Evolutionary conservation across 768 basidiomycete genomes (phyloP).

Genomic region (Dioszegia aurantiaca): DNA sequence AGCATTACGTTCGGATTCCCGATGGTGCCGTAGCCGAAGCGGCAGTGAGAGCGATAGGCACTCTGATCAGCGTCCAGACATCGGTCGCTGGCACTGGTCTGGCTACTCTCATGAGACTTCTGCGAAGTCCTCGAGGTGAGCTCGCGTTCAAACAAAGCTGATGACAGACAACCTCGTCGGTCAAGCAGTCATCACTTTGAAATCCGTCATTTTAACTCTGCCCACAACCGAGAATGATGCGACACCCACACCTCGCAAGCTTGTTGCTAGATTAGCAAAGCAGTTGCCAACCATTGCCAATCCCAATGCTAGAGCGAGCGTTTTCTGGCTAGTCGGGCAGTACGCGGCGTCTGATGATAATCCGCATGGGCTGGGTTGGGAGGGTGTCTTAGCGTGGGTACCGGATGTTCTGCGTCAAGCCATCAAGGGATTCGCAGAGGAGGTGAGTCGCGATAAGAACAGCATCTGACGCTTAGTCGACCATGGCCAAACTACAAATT

Average conservation of each 20-base stretch:
- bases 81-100: slow-evolving; percentile 70
- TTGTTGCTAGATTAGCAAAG: slow-evolving; percentile 75
- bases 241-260: slow-evolving; percentile 55
- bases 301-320: slow-evolving; percentile 75
- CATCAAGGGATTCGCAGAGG: slow-evolving; percentile 67
- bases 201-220: slow-evolving; percentile 69
- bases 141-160: slow-evolving; percentile 16
- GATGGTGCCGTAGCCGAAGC: slow-evolving; percentile 69
- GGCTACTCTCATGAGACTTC: slow-evolving; percentile 70
- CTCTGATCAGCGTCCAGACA: slow-evolving; percentile 67
- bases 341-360: slow-evolving; percentile 59
- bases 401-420: slow-evolving; percentile 83
- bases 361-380: slow-evolving; percentile 36
- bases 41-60: slow-evolving; percentile 75
- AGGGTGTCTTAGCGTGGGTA: slow-evolving; percentile 71
- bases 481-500: slow-evolving; percentile 74
- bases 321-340: slow-evolving; percentile 91
- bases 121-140: slow-evolving; percentile 72
- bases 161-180: slow-evolving; percentile 69
- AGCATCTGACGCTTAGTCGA: slow-evolving; percentile 55
- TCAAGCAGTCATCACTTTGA: slow-evolving; percentile 78
- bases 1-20: slow-evolving; percentile 80
- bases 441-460: slow-evolving; percentile 57
- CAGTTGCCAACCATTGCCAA: slow-evolving; percentile 76
- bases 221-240: neutral